A percentile compares a stretch with the other conserved stretches of the same genome.
Conservation (phyloP, 1,284 basidiomycete genomes). For the Fomitiporia mediterranea region DNA sequence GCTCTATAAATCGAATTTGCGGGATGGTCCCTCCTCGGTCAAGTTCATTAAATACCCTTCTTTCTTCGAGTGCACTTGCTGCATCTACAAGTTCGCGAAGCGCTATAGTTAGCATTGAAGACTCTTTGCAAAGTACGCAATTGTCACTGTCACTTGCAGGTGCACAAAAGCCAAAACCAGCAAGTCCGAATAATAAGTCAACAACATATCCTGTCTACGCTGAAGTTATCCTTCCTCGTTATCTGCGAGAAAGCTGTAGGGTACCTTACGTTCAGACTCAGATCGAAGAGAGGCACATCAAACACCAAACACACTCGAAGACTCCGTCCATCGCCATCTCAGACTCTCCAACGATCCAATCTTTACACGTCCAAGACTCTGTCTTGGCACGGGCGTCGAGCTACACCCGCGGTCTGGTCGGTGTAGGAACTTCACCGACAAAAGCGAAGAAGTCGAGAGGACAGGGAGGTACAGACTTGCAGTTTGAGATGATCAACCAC, state of each 20-base stretch:
- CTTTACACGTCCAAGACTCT: not conserved
- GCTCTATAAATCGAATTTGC: not conserved
- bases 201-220: not conserved
- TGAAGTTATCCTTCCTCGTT: slow-evolving; percentile 7
- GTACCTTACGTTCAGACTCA: not conserved
- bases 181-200: not conserved
- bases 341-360: not conserved
- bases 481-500: slow-evolving; percentile 9
- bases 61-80: not conserved
- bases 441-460: not conserved
- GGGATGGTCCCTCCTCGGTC: not conserved
- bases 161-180: not conserved
- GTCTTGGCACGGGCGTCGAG: slow-evolving; percentile 7
- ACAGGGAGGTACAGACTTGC: slow-evolving; percentile 2
- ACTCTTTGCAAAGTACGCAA: not conserved
- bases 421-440: not conserved
- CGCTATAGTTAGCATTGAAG: too few species aligned
- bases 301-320: not conserved
- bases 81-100: not conserved
- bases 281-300: not conserved
- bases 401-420: slow-evolving; percentile 2
- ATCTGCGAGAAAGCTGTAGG: not conserved
- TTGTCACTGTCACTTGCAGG: not conserved
- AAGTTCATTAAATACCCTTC: not conserved
- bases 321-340: not conserved